These are phyloP conservation scores for Solanum dulcamara DNA, from an alignment of 257 asterid species.

Conservation along the genomic window DNA sequence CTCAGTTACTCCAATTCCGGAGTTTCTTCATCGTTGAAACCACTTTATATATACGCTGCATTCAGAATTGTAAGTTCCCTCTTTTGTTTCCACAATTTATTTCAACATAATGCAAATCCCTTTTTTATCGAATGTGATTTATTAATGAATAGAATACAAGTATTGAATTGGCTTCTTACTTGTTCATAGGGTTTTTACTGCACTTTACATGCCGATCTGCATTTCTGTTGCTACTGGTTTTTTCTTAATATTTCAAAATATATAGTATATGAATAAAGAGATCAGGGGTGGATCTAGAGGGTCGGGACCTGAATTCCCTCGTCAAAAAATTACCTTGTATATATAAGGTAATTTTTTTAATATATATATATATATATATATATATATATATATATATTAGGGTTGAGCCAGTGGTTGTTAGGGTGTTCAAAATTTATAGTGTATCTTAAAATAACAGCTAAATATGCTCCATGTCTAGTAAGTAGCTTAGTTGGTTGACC, in stretches of 20 bases:
- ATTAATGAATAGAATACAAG: not conserved
- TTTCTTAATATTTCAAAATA: not conserved
- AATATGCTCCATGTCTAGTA: too few species aligned
- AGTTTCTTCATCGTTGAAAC: not conserved
- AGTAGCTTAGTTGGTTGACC: too few species aligned
- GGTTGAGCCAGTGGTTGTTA: too few species aligned
- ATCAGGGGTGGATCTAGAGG: too few species aligned
- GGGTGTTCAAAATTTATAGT: too few species aligned
- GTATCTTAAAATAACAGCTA: too few species aligned
- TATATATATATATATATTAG: too few species aligned
- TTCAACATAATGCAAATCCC: too few species aligned
- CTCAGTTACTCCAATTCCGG: not conserved
- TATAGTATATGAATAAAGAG: not conserved
- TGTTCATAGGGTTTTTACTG: not conserved
- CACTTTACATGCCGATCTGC: not conserved
- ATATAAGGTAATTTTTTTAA: too few species aligned
- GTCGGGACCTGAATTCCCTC: too few species aligned
- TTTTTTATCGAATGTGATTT: not conserved
- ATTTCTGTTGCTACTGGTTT: not conserved
- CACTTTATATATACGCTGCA: not conserved
- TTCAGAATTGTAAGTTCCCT: not conserved
- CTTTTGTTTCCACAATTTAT: not conserved
- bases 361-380: too few species aligned
- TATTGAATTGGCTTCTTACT: not conserved
- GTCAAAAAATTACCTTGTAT: too few species aligned